Evolutionary conservation across 345 rosid species (phyloP).

Genomic region (Melaleuca alternifolia): DNA sequence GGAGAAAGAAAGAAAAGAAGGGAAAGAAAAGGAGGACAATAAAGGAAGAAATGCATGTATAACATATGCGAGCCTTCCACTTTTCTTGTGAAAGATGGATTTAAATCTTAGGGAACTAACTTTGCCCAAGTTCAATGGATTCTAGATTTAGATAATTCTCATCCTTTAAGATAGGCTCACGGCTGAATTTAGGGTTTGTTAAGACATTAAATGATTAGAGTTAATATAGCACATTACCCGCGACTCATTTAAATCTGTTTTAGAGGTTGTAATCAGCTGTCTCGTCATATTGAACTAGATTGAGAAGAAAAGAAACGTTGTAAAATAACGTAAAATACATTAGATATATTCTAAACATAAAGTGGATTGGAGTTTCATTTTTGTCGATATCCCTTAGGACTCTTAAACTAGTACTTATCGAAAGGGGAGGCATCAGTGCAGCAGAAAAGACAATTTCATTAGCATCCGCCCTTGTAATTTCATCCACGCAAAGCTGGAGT

Average conservation of each 20-base stretch:
- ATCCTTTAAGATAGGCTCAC: background rate
- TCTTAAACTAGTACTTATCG: background rate
- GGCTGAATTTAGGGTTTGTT: background rate
- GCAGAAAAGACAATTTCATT: background rate
- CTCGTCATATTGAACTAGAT: background rate
- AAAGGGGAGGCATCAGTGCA: background rate
- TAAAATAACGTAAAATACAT: background rate
- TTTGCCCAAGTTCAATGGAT: background rate
- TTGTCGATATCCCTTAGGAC: background rate
- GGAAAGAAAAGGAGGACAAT: background rate
- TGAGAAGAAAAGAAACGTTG: background rate
- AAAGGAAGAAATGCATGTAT: background rate
- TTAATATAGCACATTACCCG: background rate
- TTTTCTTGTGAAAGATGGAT: rapidly evolving
- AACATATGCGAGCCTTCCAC: background rate
- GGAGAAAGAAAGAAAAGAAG: background rate
- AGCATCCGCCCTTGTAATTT: background rate
- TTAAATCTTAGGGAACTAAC: background rate
- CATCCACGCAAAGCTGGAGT: background rate
- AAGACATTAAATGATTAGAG: background rate
- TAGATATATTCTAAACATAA: background rate
- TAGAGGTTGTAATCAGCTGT: background rate
- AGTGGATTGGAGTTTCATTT: background rate
- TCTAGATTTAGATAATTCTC: background rate
- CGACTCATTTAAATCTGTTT: background rate